Percentiles rank a stretch among this genome's conserved stretches.
Conservation (phyloP, 768 basidiomycete species). For the Suillus lakei region DNA sequence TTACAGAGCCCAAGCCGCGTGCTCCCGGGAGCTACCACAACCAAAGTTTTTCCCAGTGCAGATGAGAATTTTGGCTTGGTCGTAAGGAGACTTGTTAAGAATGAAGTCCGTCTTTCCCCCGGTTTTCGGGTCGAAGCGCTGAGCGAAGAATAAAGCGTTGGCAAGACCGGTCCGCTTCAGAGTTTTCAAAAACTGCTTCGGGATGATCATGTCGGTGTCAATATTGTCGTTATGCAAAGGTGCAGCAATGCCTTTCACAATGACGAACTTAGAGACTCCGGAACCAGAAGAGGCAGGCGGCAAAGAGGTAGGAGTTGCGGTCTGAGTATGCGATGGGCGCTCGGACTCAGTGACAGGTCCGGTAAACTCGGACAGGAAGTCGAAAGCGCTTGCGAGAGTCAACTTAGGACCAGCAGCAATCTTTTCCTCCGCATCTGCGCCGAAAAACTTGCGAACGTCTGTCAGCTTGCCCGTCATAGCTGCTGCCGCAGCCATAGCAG, state of each 20-base stretch:
- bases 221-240: slow-evolving; percentile 85
- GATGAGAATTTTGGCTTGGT: slow-evolving; percentile 77
- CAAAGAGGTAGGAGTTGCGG: slow-evolving; percentile 34
- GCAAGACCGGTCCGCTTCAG: slow-evolving; percentile 89
- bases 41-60: slow-evolving; percentile 91
- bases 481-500: slow-evolving; percentile 93
- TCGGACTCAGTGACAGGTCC: slow-evolving; percentile 58
- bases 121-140: slow-evolving; percentile 78
- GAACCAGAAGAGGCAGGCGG: slow-evolving; percentile 51
- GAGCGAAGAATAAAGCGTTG: slow-evolving; percentile 79
- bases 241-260: slow-evolving; percentile 76
- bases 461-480: slow-evolving; percentile 85
- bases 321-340: slow-evolving; percentile 36
- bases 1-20: slow-evolving; percentile 87
- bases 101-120: slow-evolving; percentile 85
- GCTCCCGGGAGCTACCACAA: slow-evolving; percentile 88
- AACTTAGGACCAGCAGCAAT: slow-evolving; percentile 54
- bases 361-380: slow-evolving; percentile 78
- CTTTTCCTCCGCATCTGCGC: slow-evolving; percentile 47
- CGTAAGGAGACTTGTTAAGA: slow-evolving; percentile 80
- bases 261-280: slow-evolving; percentile 63
- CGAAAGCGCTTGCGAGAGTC: slow-evolving; percentile 71
- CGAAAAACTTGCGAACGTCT: slow-evolving; percentile 80
- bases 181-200: slow-evolving; percentile 93
- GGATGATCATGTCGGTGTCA: slow-evolving; percentile 95